Evolutionary conservation across 1,139 yeast genomes (phyloP).

Genomic region (Debaryomyces coudertii): DNA sequence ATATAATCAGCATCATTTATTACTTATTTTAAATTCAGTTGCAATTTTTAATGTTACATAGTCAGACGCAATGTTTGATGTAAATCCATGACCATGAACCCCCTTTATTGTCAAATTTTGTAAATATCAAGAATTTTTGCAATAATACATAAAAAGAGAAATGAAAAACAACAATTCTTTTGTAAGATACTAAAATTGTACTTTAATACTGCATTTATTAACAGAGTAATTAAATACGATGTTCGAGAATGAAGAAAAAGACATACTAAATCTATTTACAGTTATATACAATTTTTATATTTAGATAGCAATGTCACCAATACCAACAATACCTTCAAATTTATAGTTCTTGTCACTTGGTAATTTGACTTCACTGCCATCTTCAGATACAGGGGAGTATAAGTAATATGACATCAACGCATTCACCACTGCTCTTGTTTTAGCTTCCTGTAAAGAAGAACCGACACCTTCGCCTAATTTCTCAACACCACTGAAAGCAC

Average conservation of each 20-base stretch:
- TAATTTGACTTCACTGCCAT: constrained; percentile 44
- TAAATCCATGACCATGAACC: too few relatives aligned
- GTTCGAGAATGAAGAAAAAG: neutral
- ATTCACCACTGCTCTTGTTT: constrained; percentile 87
- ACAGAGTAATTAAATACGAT: neutral
- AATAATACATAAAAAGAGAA: neutral
- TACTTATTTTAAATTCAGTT: too few relatives aligned
- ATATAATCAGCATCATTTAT: too few relatives aligned
- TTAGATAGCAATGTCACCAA: constrained; percentile 57
- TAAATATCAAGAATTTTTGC: neutral
- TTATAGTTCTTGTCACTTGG: constrained; percentile 62
- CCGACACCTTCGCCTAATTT: constrained; percentile 96
- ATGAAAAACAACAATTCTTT: neutral
- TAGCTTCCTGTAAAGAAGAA: constrained; percentile 87
- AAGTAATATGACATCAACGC: constrained; percentile 92
- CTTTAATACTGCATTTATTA: constrained; percentile 1
- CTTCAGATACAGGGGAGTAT: constrained; percentile 69
- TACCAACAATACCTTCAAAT: constrained; percentile 53
- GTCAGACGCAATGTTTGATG: too few relatives aligned
- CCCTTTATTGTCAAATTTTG: too few relatives aligned
- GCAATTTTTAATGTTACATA: too few relatives aligned
- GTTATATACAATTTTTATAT: constrained; percentile 11
- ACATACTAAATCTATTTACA: constrained; percentile 12
- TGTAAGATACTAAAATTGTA: neutral
- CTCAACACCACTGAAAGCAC: constrained; percentile 81